Evolutionary conservation across 768 basidiomycete genomes (phyloP), one percentile per base, ranked within the genome.

Genomic region (Tubosaeta sp.): DNA sequence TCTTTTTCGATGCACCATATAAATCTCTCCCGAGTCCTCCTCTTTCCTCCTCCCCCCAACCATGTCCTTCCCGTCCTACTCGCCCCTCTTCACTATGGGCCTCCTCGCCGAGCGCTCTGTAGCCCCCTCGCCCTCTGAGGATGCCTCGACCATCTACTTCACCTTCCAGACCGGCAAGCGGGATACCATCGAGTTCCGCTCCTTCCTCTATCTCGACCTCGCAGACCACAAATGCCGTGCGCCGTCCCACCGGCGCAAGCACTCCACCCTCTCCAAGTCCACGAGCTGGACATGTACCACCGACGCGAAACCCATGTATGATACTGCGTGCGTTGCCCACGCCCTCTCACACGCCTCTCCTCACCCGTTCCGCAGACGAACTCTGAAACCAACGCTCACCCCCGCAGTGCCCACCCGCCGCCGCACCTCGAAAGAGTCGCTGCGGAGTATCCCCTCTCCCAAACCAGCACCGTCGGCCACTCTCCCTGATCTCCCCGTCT

Each of bases 141-240:
- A 65, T 3, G 61, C 67, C 4, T 73, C 75, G 5, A 65, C 75
- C 11, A 72, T 79, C 60, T 79, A 79, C 60, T 74, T 78, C 51
- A 77, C 78, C 1, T 61, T 78, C 38, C 72, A 74, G 56, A 67
- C 73, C 14, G 52, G 57, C 34, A 69, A 68, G 46, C 71, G 74
- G 29, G 72, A 76, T 60, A 53, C 65, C 3, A 50, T 58, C 40
- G 69, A 76, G 53, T 70, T 65, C 54, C 76, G 79, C 36, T 86
- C 85, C 3, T 86, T 86, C 64, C 76, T 87, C 45, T 86, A 80
- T 31, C 77, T 87, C 48, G 85, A 87, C 64, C 75, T 84, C 4
- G 84, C 83, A 34, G 80, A 82, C 63, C 71, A 74, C 22, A 70
- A 72, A 4, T 62, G 70, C 49, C 68, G 72, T 34, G 68, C 74